phyloP scores from a whole-genome alignment of 805 yeast species.

The Ogataea haglerorum region DNA sequence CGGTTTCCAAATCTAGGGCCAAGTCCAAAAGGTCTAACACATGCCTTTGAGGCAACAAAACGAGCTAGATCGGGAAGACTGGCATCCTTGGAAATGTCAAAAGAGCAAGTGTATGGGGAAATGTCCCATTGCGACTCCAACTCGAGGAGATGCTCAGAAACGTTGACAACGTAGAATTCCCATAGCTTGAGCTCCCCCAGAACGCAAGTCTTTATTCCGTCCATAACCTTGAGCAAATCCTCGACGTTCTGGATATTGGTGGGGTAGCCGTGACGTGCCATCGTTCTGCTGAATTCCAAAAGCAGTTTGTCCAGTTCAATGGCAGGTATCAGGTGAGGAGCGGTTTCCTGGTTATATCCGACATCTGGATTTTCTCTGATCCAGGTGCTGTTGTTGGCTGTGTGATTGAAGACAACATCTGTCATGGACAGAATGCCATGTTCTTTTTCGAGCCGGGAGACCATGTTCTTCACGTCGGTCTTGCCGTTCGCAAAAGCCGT shows the following conservation, averaged over 20 bases:
- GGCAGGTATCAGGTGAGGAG: constrained; percentile 85
- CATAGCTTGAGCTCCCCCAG: constrained; percentile 66
- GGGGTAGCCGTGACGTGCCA: constrained; percentile 61
- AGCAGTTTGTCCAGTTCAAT: constrained; percentile 76
- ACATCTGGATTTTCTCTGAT: constrained; percentile 80
- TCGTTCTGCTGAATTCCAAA: constrained; percentile 56
- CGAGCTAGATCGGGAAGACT: constrained; percentile 48
- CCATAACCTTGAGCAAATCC: constrained; percentile 62
- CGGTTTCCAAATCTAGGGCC: constrained; percentile 50
- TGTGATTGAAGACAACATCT: constrained; percentile 92
- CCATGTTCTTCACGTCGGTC: constrained; percentile 51
- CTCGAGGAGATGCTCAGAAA: constrained; percentile 37
- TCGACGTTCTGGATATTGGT: constrained; percentile 44
- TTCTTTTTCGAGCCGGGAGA: constrained; percentile 46
- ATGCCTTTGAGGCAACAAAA: constrained; percentile 44
- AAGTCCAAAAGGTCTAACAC: constrained; percentile 41
- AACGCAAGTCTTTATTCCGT: constrained; percentile 67
- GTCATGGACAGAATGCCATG: constrained; percentile 73
- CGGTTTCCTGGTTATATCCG: constrained; percentile 81
- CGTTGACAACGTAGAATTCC: constrained; percentile 83
- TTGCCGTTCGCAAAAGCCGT: constrained; percentile 51
- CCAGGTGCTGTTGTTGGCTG: constrained; percentile 90
- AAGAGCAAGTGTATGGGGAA: constrained; percentile 11
- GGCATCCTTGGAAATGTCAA: constrained; percentile 43
- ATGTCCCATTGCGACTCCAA: constrained; percentile 38